Evolutionary conservation across 2,329 filamentous ascomycete genomes (phyloP).

Genomic region (Mollisia scopiformis): DNA sequence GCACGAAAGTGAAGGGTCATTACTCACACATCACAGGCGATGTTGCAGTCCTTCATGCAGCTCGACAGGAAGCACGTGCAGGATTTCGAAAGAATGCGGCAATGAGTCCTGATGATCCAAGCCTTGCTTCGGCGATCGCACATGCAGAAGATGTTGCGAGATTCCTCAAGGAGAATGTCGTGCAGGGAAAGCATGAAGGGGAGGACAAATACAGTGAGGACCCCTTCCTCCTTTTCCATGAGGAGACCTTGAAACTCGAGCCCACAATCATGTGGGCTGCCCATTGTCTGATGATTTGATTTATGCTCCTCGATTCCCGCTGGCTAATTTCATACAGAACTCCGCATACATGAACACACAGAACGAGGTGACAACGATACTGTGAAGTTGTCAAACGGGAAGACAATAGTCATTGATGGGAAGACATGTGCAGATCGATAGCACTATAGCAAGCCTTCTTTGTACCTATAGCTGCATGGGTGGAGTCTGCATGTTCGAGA

Average conservation of each 20-base stretch:
- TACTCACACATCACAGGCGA: conserved; percentile 62
- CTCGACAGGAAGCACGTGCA: conserved; percentile 71
- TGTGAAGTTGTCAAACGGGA: conserved; percentile 62
- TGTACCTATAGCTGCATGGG: neutral
- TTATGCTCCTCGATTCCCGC: neutral
- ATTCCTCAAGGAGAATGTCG: conserved; percentile 81
- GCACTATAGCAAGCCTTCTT: neutral
- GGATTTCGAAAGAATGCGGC: conserved; percentile 72
- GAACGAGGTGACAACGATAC: conserved; percentile 94
- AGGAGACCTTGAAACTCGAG: no score
- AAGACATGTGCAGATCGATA: conserved; percentile 33
- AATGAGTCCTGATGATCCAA: conserved; percentile 59
- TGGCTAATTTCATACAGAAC: conserved; percentile 53
- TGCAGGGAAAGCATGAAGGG: conserved; percentile 69
- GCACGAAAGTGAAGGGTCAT: neutral
- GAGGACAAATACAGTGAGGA: conserved; percentile 64
- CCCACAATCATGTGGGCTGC: no score
- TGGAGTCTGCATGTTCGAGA: neutral
- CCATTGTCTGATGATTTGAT: no score
- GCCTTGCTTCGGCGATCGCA: conserved; percentile 66
- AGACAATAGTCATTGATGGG: conserved; percentile 38
- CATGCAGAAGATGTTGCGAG: conserved; percentile 83
- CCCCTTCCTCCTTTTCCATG: no score
- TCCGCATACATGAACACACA: conserved; percentile 88
- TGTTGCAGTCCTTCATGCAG: conserved; percentile 65